Conservation (phyloP, 106 monocot genomes). For the Posidonia australis region DNA sequence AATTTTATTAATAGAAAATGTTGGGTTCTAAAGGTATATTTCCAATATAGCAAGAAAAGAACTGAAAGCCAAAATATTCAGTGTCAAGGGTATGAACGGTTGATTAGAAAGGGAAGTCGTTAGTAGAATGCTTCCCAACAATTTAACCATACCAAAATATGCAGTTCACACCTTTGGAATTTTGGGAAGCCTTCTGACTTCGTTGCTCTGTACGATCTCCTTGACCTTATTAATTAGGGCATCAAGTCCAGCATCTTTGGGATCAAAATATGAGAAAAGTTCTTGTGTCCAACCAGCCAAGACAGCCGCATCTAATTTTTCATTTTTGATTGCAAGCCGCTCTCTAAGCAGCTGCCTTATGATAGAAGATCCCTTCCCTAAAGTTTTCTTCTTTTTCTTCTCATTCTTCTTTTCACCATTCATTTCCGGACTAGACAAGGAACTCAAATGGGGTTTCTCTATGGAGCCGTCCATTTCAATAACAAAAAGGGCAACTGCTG, state of each 20-base stretch:
- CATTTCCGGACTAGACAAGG: slow-evolving; percentile 9
- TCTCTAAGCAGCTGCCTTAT: slow-evolving; percentile 52
- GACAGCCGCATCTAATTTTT: slow-evolving; percentile 11
- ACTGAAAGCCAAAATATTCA: no score
- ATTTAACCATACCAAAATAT: background rate
- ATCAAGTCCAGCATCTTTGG: slow-evolving; percentile 31
- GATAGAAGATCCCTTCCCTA: slow-evolving; percentile 58
- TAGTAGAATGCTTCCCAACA: no score
- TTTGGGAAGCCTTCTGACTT: slow-evolving; percentile 92
- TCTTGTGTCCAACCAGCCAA: slow-evolving; percentile 31
- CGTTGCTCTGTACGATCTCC: slow-evolving; percentile 94
- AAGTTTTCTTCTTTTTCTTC: slow-evolving; percentile 72
- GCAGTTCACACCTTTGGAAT: slow-evolving; percentile 74
- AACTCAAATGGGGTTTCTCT: slow-evolving; percentile 34
- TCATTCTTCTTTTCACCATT: slow-evolving; percentile 55
- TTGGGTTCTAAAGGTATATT: no score
- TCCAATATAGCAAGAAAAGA: no score
- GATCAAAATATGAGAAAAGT: slow-evolving; percentile 56
- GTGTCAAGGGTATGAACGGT: no score
- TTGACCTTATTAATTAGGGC: slow-evolving; percentile 47
- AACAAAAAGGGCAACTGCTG: slow-evolving; percentile 47
- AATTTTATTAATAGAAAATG: no score
- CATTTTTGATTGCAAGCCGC: slow-evolving; percentile 7
- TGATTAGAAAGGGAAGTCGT: no score
- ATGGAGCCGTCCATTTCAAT: slow-evolving; percentile 69